Base-by-base conservation (phyloP, 345 rosid species). In the Brassica nigra region DNA sequence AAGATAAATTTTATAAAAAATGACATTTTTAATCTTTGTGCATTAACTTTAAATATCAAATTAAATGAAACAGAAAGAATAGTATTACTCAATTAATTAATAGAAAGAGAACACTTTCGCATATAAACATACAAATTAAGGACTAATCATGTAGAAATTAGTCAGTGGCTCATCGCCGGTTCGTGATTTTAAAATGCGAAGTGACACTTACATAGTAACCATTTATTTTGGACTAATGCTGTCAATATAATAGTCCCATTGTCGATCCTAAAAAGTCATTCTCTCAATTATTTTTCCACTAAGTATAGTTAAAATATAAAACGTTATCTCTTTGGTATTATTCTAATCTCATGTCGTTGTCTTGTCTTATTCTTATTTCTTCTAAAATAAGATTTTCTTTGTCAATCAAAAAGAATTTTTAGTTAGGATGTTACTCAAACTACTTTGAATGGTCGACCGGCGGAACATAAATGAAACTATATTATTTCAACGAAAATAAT, bases 191-290 rank as follows among this genome's bases (percentile, higher is more conserved):
- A 42, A 65, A 18, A 42, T 73, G 77, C 5, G 4, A 30, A 30
- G 77, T 72, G 81, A 72, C 82, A 78, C 14, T 31, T 72, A 72
- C 73, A 66, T 72, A 72, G 49, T 57, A 78, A 72, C 81, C 62
- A 78, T 42, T 64, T 71, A 1, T 23, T 71, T 78, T 78, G 81
- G 76, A 78, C 49, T 11, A 65, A 55, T 64, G 72, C 10, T 71
- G 68, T 65, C 65, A n/a, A 20, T 72, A 42, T 39, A 11, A 72
- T 37, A 66, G 23, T 66, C 54, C 9, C 15, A 39, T 14, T 58
- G 27, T 66, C 28, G 66, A 78, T 72, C 68, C 37, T 55, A 58
- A 39, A 72, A 78, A 66, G 62, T 66, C 73, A 65, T 57, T 55
- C 72, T 39, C 62, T 10, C 29, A 55, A 30, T 14, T 66, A 18